phyloP scores from a whole-genome alignment of 805 yeast genomes.

The Kuraishia floccosa region DNA sequence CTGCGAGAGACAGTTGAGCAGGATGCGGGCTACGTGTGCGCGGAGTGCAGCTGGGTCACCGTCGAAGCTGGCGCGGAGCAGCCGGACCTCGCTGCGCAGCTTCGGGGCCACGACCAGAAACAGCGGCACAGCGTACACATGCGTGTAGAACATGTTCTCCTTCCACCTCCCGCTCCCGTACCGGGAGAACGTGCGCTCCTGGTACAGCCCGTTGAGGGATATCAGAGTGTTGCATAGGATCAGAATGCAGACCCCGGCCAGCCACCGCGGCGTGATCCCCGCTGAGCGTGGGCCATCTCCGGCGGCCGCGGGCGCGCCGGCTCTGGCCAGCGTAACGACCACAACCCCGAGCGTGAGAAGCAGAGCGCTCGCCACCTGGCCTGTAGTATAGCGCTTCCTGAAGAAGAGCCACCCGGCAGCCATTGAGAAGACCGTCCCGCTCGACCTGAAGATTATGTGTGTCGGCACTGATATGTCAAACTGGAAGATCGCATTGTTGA shows the following conservation, averaged over 20 bases:
- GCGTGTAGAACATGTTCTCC: slow-evolving; percentile 53
- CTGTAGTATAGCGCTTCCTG: slow-evolving; percentile 27
- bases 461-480: slow-evolving; percentile 52
- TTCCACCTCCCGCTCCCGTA: slow-evolving; percentile 51
- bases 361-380: slow-evolving; percentile 38
- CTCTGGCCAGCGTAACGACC: slow-evolving; percentile 20
- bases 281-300: too few species aligned
- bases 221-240: slow-evolving; percentile 35
- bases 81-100: slow-evolving; percentile 7
- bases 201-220: slow-evolving; percentile 47
- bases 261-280: slow-evolving; percentile 2
- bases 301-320: too few species aligned
- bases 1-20: slow-evolving; percentile 40
- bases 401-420: slow-evolving; percentile 37
- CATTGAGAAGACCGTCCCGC: slow-evolving; percentile 55
- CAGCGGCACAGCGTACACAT: slow-evolving; percentile 42
- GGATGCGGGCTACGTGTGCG: slow-evolving; percentile 19
- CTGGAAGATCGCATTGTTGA: slow-evolving; percentile 48
- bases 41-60: too few species aligned
- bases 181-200: slow-evolving; percentile 33
- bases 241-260: slow-evolving; percentile 28
- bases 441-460: slow-evolving; percentile 56
- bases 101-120: slow-evolving; percentile 25
- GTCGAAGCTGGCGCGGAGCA: slow-evolving; percentile 4
- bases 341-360: slow-evolving; percentile 46